phyloP scores from a whole-genome alignment of 257 asterid species.

The Mentha longifolia region DNA sequence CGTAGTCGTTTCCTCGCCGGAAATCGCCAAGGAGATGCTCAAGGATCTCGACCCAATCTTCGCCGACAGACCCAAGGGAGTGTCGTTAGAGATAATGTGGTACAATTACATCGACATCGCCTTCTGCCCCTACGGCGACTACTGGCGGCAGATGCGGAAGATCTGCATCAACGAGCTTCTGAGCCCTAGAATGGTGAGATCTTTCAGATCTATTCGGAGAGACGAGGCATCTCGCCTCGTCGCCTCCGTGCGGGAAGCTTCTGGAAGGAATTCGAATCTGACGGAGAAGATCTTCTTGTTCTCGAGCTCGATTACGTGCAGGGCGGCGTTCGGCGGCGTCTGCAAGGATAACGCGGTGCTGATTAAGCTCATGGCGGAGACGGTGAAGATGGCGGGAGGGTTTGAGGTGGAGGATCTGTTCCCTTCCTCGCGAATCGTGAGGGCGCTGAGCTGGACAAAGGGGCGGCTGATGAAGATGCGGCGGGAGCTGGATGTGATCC shows the following conservation, averaged over 20 bases:
- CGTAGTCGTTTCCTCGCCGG: slow-evolving; percentile 15
- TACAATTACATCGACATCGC: slow-evolving; percentile 28
- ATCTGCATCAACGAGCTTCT: slow-evolving; percentile 37
- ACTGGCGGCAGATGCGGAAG: slow-evolving; percentile 41
- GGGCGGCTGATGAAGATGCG: slow-evolving; percentile 17
- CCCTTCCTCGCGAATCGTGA: slow-evolving; percentile 16
- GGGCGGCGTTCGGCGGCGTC: slow-evolving; percentile 35
- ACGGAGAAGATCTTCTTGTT: slow-evolving; percentile 5
- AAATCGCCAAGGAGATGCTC: background rate
- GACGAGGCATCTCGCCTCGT: slow-evolving; percentile 29
- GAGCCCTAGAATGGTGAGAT: slow-evolving; percentile 29
- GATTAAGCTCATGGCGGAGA: background rate
- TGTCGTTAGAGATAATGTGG: slow-evolving; percentile 27
- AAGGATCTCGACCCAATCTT: background rate
- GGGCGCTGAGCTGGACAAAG: slow-evolving; percentile 19
- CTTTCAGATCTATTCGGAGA: slow-evolving; percentile 19
- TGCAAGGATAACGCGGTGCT: background rate
- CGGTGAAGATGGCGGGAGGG: slow-evolving; percentile 10
- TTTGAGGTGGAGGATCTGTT: slow-evolving; percentile 29
- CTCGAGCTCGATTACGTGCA: slow-evolving; percentile 23
- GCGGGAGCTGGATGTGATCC: background rate
- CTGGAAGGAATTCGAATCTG: slow-evolving; percentile 10
- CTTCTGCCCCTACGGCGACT: slow-evolving; percentile 31
- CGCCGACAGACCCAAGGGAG: slow-evolving; percentile 4
- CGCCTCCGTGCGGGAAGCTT: background rate